Evolutionary conservation across 75 land plant genomes (phyloP).

Genomic region (Selaginella tamariscina): DNA sequence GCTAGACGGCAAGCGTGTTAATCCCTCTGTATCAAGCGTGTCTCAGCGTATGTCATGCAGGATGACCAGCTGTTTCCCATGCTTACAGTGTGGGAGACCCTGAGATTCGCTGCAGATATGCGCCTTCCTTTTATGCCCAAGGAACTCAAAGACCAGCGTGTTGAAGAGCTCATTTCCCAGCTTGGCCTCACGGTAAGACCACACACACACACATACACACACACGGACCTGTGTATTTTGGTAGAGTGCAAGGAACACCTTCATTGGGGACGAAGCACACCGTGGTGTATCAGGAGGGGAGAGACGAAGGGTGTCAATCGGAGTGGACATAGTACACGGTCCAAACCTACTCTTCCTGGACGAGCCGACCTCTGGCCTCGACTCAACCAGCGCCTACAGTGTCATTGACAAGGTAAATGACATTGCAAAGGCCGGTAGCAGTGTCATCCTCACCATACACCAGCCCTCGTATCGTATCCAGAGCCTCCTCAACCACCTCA

Average conservation of each 20-base stretch:
- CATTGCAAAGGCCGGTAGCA: conserved; percentile 55
- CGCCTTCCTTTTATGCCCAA: background rate
- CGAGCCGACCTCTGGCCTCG: conserved; percentile 71
- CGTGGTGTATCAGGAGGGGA: conserved; percentile 28
- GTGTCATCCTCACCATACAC: conserved; percentile 61
- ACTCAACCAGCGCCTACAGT: conserved; percentile 48
- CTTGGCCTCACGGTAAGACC: conserved; percentile 46
- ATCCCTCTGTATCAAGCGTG: conserved; percentile 36
- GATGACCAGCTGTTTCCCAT: conserved; percentile 69
- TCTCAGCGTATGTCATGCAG: conserved; percentile 80
- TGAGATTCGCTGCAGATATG: conserved; percentile 42
- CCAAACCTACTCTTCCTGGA: conserved; percentile 47
- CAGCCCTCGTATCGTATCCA: conserved; percentile 57
- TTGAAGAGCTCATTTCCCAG: conserved; percentile 48
- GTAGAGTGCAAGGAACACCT: conserved; percentile 19
- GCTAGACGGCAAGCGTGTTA: conserved; percentile 40
- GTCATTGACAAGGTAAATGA: conserved; percentile 53
- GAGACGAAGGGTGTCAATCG: conserved; percentile 23
- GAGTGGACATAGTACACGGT: conserved; percentile 25
- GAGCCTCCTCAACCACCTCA: conserved; percentile 41
- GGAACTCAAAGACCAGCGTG: conserved; percentile 32
- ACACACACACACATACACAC: too few species aligned
- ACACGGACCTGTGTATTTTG: background rate
- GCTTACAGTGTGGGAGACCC: conserved; percentile 44
- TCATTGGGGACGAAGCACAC: conserved; percentile 28